Conservation (phyloP, 441 rosid genomes). For the Aleurites moluccanus region DNA sequence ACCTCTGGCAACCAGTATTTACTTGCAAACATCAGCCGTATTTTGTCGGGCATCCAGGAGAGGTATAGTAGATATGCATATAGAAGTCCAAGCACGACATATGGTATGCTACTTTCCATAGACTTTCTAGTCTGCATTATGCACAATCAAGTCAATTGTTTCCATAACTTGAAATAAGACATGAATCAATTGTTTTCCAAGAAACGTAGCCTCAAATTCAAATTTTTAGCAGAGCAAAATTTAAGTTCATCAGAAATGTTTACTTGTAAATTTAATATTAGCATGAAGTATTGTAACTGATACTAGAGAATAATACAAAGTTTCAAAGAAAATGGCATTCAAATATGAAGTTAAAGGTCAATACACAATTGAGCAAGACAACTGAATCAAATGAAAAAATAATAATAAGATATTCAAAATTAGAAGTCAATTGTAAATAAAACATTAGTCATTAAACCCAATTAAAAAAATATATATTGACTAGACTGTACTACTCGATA, state of each 20-base stretch:
- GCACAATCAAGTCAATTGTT: constrained; percentile 3
- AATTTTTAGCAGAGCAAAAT: neutral
- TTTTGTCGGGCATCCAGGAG: constrained; percentile 82
- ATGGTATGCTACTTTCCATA: constrained; percentile 72
- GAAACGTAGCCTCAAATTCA: neutral
- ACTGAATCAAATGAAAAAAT: too few species aligned
- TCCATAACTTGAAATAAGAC: neutral
- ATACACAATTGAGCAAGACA: too few species aligned
- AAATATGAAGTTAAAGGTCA: too few species aligned
- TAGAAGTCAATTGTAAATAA: neutral
- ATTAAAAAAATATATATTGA: neutral
- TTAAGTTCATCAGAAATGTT: neutral
- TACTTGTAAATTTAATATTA: neutral
- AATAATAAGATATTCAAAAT: neutral
- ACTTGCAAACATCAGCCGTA: constrained; percentile 66
- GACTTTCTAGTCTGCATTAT: constrained; percentile 65
- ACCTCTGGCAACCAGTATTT: constrained; percentile 89
- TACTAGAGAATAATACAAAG: neutral
- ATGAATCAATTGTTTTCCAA: neutral
- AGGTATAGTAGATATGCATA: constrained; percentile 70
- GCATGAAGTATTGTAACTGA: neutral
- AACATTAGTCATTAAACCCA: neutral
- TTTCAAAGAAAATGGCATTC: too few species aligned
- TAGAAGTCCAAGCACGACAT: constrained; percentile 57
- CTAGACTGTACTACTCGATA: neutral